A percentile compares a stretch with the other conserved stretches of the same genome.
Conservation (phyloP, 2,329 filamentous ascomycete species). For the Nemania sp. region DNA sequence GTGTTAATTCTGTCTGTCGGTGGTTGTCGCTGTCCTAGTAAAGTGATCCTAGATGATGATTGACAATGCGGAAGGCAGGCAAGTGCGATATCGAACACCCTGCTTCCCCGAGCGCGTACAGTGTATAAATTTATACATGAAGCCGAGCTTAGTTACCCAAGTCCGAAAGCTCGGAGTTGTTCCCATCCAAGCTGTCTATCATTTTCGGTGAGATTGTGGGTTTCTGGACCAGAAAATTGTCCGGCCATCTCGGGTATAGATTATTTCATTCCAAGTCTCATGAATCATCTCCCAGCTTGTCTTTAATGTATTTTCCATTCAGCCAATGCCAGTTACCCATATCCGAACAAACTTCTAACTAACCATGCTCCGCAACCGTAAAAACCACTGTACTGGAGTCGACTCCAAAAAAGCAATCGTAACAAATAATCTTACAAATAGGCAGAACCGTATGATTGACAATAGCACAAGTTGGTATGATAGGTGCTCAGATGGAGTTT, state of each 20-base stretch:
- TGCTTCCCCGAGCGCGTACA: too few relatives aligned
- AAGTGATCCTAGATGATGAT: too few relatives aligned
- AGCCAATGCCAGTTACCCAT: slow-evolving; percentile 9
- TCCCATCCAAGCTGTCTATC: slow-evolving; percentile 21
- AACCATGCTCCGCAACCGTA: slow-evolving; percentile 21
- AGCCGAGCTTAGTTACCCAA: slow-evolving; percentile 1
- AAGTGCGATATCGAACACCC: too few relatives aligned
- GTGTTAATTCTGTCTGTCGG: too few relatives aligned
- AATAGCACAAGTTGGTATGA: slow-evolving; percentile 33
- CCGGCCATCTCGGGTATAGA: slow-evolving; percentile 24
- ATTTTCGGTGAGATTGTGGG: slow-evolving; percentile 25
- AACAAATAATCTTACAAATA: too few relatives aligned
- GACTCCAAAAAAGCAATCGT: slow-evolving; percentile 10
- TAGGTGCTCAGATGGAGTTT: background rate
- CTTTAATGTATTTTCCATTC: slow-evolving; percentile 29
- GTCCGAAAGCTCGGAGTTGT: slow-evolving; percentile 5
- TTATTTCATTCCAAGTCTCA: slow-evolving; percentile 28
- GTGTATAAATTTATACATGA: slow-evolving; percentile 14
- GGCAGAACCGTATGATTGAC: slow-evolving; percentile 13
- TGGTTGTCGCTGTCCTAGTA: too few relatives aligned
- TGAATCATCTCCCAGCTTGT: slow-evolving; percentile 25
- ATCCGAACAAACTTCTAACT: slow-evolving; percentile 16
- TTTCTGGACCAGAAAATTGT: slow-evolving; percentile 22
- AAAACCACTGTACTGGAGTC: slow-evolving; percentile 24
- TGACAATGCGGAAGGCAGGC: slow-evolving; percentile 7